phyloP scores from a whole-genome alignment of 2,329 filamentous ascomycete genomes.

The Fusarium redolens region DNA sequence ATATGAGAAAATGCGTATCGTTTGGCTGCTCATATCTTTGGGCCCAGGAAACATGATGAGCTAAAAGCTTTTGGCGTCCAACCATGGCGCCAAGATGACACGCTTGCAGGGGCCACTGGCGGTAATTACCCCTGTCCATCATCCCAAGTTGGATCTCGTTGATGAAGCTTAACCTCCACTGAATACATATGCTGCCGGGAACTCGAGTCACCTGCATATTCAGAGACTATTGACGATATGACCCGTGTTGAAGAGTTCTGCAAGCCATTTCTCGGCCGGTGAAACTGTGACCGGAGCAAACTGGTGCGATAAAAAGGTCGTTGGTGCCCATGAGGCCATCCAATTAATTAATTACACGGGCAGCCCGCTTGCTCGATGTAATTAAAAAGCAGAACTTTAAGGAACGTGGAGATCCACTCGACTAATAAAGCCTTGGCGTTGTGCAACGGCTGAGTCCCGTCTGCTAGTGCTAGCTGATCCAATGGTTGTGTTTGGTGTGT shows the following conservation, averaged over 20 bases:
- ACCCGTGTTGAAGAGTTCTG: not conserved
- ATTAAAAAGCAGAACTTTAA: conserved; percentile 46
- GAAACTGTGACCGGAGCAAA: conserved; percentile 5
- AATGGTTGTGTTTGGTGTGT: conserved; percentile 29
- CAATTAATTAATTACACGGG: conserved; percentile 36
- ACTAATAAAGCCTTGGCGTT: conserved; percentile 35
- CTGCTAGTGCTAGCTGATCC: conserved; percentile 30
- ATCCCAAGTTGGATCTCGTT: conserved; percentile 23
- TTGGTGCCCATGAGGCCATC: conserved; percentile 13
- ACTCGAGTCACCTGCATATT: conserved; percentile 8
- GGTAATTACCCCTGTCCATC: conserved; percentile 32
- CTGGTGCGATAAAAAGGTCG: conserved; percentile 7
- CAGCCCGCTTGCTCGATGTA: conserved; percentile 37
- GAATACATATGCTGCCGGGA: not conserved
- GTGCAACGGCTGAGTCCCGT: conserved; percentile 36
- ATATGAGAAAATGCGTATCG: not conserved
- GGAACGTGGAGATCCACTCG: conserved; percentile 40
- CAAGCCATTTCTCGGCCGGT: conserved; percentile 16
- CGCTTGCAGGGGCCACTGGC: conserved; percentile 29
- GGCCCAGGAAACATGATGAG: conserved; percentile 8
- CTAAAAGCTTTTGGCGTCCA: conserved; percentile 32
- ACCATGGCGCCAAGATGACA: conserved; percentile 35
- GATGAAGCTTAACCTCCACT: conserved; percentile 28
- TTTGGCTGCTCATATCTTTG: conserved; percentile 4
- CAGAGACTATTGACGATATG: not conserved